Base-by-base conservation (phyloP, 148 eudicot species). In the Suaeda aralocaspica region DNA sequence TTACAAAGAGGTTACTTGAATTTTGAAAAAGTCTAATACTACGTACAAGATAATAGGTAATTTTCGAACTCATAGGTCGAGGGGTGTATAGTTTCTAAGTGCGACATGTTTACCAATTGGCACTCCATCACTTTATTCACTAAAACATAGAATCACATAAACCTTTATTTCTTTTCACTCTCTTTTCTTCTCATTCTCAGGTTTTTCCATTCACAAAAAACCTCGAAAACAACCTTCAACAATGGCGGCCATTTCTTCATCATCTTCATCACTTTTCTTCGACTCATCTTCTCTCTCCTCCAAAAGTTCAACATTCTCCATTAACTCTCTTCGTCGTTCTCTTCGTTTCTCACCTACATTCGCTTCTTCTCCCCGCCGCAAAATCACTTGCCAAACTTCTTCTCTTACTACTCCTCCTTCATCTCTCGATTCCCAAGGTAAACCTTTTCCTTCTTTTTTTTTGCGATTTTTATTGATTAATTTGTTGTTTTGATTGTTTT, bases 281-380 rank as follows among this genome's bases (percentile, higher is more conserved):
- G 82, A 84, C 46, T 22, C 83, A 0, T 71, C 69, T 34, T 78
- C 84, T 46, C 80, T 82, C 72, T 81, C 87, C 66, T 80, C 87
- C n/a, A 41, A 53, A 19, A 50, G 72, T 44, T 70, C 84, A 33
- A 46, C 78, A 12, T 44, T 79, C 69, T 58, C 73, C 73, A 59
- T 68, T 33, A 64, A 21, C 42, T 33, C 14, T 50, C 64, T 72
- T 58, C 68, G 61, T 16, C 69, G 51, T 25, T 64, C 70, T 15
- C 67, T 82, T 1, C 86, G 80, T 21, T 34, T 75, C 30, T 42
- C 83, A 72, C 56, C 60, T 65, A 56, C 28, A 36, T 66, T 72
- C 29, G 25, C 82, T n/a, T 72, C 84, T 16, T 25, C 51, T n/a
- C 22, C 42, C 34, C 76, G 76, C 69, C 83, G 82, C 6, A 79